Conservation (phyloP, 805 yeast genomes). For the Yarrowia divulgata region DNA sequence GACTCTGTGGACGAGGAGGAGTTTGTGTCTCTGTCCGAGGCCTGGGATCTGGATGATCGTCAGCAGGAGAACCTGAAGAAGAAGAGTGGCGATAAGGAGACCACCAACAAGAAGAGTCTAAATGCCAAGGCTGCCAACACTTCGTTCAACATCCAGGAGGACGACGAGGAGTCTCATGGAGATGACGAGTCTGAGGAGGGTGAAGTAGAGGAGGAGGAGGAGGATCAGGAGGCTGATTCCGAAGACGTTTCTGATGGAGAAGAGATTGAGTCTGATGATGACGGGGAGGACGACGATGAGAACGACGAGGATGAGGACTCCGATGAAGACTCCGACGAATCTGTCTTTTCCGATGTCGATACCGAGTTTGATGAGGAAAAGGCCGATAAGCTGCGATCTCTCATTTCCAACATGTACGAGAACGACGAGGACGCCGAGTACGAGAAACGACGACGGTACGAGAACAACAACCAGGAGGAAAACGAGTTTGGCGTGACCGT, state of each 20-base stretch:
- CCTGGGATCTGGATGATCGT: conserved; percentile 82
- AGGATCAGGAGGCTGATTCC: neutral
- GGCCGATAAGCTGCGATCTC: conserved; percentile 55
- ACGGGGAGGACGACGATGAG: conserved; percentile 42
- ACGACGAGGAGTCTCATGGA: conserved; percentile 42
- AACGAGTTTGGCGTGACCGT: conserved; percentile 68
- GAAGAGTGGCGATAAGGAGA: conserved; percentile 39
- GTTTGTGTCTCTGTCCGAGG: conserved; percentile 79
- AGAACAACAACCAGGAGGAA: conserved; percentile 64
- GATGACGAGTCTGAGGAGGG: conserved; percentile 44
- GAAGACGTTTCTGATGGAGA: conserved; percentile 12
- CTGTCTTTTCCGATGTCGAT: conserved; percentile 38
- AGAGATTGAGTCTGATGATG: neutral
- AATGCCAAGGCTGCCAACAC: conserved; percentile 4
- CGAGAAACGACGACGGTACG: conserved; percentile 58
- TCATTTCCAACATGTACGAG: conserved; percentile 44
- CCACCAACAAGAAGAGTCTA: neutral
- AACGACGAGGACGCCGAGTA: conserved; percentile 47
- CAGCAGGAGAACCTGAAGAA: conserved; percentile 41
- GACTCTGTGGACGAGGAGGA: conserved; percentile 58
- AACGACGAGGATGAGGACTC: neutral
- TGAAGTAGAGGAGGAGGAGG: no score
- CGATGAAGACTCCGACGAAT: conserved; percentile 46
- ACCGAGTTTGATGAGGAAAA: conserved; percentile 53
- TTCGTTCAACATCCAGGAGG: conserved; percentile 38